Percentiles rank a stretch among this genome's conserved stretches.
Conservation (phyloP, 495 filamentous ascomycete species). For the Aspergillus ostianus region DNA sequence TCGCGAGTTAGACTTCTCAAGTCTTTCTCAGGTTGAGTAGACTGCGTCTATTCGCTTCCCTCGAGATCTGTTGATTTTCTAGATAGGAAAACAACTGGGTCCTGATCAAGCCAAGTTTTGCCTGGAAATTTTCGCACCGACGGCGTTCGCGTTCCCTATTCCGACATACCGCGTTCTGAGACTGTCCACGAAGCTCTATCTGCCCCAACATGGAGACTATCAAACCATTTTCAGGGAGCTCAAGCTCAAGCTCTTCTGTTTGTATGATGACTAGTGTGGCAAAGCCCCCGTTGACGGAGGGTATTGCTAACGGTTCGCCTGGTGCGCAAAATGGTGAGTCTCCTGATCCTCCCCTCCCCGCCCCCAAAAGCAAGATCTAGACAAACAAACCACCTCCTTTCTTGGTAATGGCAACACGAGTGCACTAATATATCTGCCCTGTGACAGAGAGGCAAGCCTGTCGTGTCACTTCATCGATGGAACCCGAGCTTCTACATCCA, state of each 20-base stretch:
- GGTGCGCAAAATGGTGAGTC: slow-evolving; percentile 18
- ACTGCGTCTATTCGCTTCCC: slow-evolving; percentile 4
- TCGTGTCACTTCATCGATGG: slow-evolving; percentile 2
- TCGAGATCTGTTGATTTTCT: slow-evolving; percentile 1
- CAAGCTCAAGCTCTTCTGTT: background rate
- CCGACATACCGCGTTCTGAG: background rate
- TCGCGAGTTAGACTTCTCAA: slow-evolving; percentile 12
- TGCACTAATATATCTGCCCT: background rate
- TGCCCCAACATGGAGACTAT: background rate
- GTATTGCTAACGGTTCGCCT: slow-evolving; percentile 14
- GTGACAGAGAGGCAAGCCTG: slow-evolving; percentile 3
- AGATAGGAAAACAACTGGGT: slow-evolving; percentile 1
- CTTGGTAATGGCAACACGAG: background rate
- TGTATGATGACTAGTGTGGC: slow-evolving; percentile 4
- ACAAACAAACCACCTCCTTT: background rate
- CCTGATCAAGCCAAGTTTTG: background rate
- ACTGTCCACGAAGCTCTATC: background rate
- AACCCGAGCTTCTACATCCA: slow-evolving; percentile 5
- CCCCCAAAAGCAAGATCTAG: background rate
- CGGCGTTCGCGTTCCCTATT: background rate
- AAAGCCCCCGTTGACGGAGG: slow-evolving; percentile 20
- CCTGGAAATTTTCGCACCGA: too few species aligned
- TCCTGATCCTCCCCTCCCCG: background rate
- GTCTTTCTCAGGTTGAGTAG: slow-evolving; percentile 15
- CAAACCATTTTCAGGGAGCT: background rate